phyloP scores from a whole-genome alignment of 768 basidiomycete species.

The Zangia roseola region DNA sequence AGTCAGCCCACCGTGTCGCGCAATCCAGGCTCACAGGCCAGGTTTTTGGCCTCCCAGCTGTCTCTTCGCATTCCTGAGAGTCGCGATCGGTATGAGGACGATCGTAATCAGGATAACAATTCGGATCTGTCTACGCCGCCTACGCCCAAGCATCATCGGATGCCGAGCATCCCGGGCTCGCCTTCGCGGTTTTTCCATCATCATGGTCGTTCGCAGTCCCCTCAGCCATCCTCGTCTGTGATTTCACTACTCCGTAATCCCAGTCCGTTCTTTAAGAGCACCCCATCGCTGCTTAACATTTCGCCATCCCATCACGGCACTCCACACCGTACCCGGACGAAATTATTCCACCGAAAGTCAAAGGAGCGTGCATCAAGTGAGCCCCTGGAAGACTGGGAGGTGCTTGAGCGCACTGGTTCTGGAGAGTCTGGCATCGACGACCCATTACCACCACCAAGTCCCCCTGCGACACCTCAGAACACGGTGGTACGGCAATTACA shows the following conservation, averaged over 20 bases:
- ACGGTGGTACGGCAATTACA: slow-evolving; percentile 14
- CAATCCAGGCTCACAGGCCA: slow-evolving; percentile 28
- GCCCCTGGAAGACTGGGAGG: slow-evolving; percentile 34
- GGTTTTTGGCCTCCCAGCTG: slow-evolving; percentile 33
- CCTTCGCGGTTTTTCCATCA: slow-evolving; percentile 32
- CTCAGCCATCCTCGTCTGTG: slow-evolving; percentile 35
- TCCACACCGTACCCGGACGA: slow-evolving; percentile 28
- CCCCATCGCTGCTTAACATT: slow-evolving; percentile 30
- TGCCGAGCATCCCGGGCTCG: slow-evolving; percentile 30
- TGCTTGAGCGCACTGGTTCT: slow-evolving; percentile 30
- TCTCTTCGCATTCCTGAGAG: slow-evolving; percentile 35
- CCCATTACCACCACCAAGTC: slow-evolving; percentile 19
- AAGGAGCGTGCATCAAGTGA: slow-evolving; percentile 35
- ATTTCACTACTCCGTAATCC: slow-evolving; percentile 35
- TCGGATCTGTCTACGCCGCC: slow-evolving; percentile 33
- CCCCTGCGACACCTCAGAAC: slow-evolving; percentile 23
- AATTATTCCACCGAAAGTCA: slow-evolving; percentile 35
- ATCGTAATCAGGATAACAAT: slow-evolving; percentile 27
- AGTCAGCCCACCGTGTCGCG: slow-evolving; percentile 30
- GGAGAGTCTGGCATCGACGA: slow-evolving; percentile 25
- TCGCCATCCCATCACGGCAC: slow-evolving; percentile 33
- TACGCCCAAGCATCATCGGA: slow-evolving; percentile 32
- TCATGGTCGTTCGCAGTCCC: slow-evolving; percentile 27
- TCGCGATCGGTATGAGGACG: slow-evolving; percentile 32
- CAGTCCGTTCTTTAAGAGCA: slow-evolving; percentile 35